Percentiles rank a stretch among this genome's conserved stretches.
Evolutionary conservation across 345 rosid genomes (phyloP).

Genomic region (Anastatica hierochuntica): DNA sequence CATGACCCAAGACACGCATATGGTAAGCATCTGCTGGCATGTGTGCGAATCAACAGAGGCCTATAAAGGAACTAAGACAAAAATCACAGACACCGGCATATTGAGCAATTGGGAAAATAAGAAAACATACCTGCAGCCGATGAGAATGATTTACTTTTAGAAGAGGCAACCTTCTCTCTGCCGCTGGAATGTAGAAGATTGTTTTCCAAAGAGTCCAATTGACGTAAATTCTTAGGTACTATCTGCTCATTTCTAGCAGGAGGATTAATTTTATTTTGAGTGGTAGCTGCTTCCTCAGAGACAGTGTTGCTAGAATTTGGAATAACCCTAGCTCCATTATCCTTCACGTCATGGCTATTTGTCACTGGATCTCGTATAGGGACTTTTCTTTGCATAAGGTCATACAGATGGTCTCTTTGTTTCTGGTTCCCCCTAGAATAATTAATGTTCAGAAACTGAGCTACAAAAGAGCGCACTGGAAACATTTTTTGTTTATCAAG

Average conservation of each 20-base stretch:
- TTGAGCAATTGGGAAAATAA: too few species aligned
- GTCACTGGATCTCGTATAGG: constrained; percentile 40
- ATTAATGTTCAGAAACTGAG: not conserved
- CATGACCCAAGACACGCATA: not conserved
- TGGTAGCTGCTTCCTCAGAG: constrained; percentile 28
- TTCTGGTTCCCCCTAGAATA: constrained; percentile 48
- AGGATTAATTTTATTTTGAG: constrained; percentile 49
- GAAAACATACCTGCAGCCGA: constrained; percentile 49
- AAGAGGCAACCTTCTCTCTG: constrained; percentile 15
- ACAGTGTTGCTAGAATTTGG: constrained; percentile 48
- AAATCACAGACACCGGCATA: too few species aligned
- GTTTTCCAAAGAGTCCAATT: constrained; percentile 45
- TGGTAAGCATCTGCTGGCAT: not conserved
- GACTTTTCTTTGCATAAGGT: constrained; percentile 52
- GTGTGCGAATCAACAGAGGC: not conserved
- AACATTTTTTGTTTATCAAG: not conserved
- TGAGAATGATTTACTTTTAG: constrained; percentile 33
- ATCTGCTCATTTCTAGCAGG: constrained; percentile 34
- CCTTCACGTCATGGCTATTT: constrained; percentile 29
- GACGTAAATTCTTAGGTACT: constrained; percentile 58
- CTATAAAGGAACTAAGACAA: not conserved
- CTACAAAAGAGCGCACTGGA: not conserved
- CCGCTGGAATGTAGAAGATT: constrained; percentile 37
- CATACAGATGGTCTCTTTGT: constrained; percentile 54
- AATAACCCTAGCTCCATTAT: constrained; percentile 47